These are phyloP conservation scores for Chaetomium olivaceum DNA, from an alignment of 2,329 filamentous ascomycete genomes.

Conservation along the genomic window DNA sequence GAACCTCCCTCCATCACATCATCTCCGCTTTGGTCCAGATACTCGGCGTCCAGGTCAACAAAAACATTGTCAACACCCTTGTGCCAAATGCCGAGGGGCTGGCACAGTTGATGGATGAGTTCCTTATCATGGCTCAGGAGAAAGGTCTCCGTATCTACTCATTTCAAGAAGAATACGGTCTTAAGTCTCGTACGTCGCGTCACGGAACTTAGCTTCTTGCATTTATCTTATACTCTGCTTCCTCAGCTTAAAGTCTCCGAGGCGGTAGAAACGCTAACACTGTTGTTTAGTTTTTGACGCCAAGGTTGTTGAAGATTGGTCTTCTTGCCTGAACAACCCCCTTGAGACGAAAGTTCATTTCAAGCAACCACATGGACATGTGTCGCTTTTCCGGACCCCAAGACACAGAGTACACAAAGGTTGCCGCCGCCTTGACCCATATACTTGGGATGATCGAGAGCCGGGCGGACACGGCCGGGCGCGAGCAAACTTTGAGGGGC, in stretches of 20 bases:
- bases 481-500: background rate
- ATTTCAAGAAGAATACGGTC: slow-evolving; percentile 37
- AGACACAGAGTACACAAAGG: slow-evolving; percentile 38
- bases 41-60: slow-evolving; percentile 35
- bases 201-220: background rate
- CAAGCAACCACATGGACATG: slow-evolving; percentile 39
- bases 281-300: background rate
- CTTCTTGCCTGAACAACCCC: slow-evolving; percentile 38
- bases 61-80: slow-evolving; percentile 38
- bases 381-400: slow-evolving; percentile 35
- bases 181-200: background rate
- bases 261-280: background rate
- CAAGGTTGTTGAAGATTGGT: slow-evolving; percentile 40
- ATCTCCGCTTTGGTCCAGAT: slow-evolving; percentile 25
- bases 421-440: slow-evolving; percentile 35
- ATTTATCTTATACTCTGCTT: background rate
- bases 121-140: slow-evolving; percentile 34
- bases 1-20: slow-evolving; percentile 30
- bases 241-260: background rate
- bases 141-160: slow-evolving; percentile 38
- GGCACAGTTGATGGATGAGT: slow-evolving; percentile 34
- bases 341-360: slow-evolving; percentile 40
- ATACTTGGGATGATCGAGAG: background rate
- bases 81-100: slow-evolving; percentile 38
- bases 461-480: background rate